Evolutionary conservation across 345 rosid species (phyloP).

Genomic region (Rhodomyrtus tomentosa): DNA sequence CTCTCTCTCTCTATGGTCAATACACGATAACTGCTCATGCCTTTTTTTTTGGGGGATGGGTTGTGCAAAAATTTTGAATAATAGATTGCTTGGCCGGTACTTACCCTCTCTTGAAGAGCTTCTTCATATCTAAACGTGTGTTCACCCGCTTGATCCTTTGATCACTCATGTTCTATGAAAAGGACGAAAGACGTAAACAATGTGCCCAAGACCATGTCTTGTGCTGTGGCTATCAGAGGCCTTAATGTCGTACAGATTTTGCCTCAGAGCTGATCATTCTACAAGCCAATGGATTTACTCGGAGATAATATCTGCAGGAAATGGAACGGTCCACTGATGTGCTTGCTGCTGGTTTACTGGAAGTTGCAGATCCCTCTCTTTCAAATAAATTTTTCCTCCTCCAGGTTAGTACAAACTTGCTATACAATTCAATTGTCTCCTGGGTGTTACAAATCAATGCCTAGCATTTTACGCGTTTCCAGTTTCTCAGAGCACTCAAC

Average conservation of each 20-base stretch:
- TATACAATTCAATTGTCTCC: not conserved
- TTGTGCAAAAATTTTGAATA: not conserved
- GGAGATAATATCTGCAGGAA: constrained; percentile 42
- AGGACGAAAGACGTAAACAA: not conserved
- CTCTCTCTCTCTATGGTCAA: not conserved
- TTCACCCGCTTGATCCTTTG: not conserved
- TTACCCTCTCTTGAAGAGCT: not conserved
- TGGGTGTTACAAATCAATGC: not conserved
- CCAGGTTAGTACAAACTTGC: constrained; percentile 43
- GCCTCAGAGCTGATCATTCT: not conserved
- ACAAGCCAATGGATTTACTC: not conserved
- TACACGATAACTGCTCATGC: not conserved
- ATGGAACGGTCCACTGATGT: constrained; percentile 97
- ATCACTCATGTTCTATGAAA: not conserved
- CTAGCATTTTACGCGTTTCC: not conserved
- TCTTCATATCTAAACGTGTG: not conserved
- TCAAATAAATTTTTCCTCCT: constrained; percentile 83
- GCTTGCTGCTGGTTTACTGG: constrained; percentile 95
- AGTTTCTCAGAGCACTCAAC: not conserved
- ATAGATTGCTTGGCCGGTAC: not conserved
- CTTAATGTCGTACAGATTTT: not conserved
- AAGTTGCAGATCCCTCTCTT: constrained; percentile 90
- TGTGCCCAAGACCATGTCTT: not conserved
- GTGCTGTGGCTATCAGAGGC: not conserved
- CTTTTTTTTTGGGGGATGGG: not conserved